Conservation (phyloP, 1,284 basidiomycete species). For the Takashimella koratensis region DNA sequence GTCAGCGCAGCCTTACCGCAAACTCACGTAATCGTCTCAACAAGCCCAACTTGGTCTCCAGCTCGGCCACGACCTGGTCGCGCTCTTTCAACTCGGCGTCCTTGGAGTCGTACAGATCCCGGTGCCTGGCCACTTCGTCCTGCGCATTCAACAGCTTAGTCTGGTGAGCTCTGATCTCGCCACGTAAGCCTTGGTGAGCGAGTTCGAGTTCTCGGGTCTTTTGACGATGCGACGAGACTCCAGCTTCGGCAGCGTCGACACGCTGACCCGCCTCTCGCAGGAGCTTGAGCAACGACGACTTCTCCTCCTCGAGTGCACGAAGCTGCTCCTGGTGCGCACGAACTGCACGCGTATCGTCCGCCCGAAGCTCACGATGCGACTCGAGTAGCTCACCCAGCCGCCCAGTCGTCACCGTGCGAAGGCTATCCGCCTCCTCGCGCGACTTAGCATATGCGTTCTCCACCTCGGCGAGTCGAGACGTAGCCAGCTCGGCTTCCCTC, state of each 20-base stretch:
- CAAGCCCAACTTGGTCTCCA: conserved; percentile 71
- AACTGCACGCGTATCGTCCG: conserved; percentile 69
- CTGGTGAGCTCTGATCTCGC: conserved; percentile 74
- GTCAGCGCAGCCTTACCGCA: background rate
- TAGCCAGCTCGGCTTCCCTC: conserved; percentile 67
- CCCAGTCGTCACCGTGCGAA: conserved; percentile 76
- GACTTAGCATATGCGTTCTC: conserved; percentile 84
- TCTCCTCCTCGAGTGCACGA: conserved; percentile 72
- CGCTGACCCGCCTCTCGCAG: conserved; percentile 71
- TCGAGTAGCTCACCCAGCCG: conserved; percentile 79
- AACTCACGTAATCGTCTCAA: conserved; percentile 65
- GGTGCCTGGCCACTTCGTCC: conserved; percentile 67
- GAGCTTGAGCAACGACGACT: conserved; percentile 67
- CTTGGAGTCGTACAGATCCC: conserved; percentile 64
- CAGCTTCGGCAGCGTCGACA: conserved; percentile 64
- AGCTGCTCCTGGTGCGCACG: conserved; percentile 76
- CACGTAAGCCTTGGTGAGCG: conserved; percentile 65
- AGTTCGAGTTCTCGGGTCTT: conserved; percentile 65
- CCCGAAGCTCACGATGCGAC: conserved; percentile 70
- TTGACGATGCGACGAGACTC: conserved; percentile 66
- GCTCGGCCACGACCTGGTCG: conserved; percentile 65
- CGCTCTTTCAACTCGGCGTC: conserved; percentile 68
- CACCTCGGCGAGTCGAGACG: conserved; percentile 63
- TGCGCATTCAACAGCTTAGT: conserved; percentile 69
- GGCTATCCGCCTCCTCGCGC: conserved; percentile 81